phyloP scores from a whole-genome alignment of 2,329 filamentous ascomycete species.

The Nemania bipapillata region DNA sequence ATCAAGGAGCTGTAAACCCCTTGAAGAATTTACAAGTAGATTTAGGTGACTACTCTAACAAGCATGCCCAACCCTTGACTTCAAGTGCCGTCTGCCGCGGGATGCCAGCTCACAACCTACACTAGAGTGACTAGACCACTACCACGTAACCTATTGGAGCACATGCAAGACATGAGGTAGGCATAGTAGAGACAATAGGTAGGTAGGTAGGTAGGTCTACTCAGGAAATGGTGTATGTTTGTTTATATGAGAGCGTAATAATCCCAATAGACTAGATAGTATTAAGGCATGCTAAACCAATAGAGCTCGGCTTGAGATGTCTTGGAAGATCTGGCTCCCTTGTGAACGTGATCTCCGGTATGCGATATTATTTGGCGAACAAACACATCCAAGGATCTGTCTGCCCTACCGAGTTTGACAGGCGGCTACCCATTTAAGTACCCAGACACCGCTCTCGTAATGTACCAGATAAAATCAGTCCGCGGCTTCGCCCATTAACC shows the following conservation, averaged over 20 bases:
- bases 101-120: slow-evolving; percentile 31
- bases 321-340: neutral
- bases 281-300: slow-evolving; percentile 20
- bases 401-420: neutral
- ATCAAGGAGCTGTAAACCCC: slow-evolving; percentile 1
- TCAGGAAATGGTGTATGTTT: slow-evolving; percentile 2
- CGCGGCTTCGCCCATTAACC: slow-evolving; percentile 2
- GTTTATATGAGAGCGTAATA: slow-evolving; percentile 1
- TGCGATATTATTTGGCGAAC: neutral
- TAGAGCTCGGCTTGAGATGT: slow-evolving; percentile 10
- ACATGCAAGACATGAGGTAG: slow-evolving; percentile 27
- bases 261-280: slow-evolving; percentile 8
- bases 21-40: slow-evolving; percentile 9
- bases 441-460: neutral
- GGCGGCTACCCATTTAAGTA: slow-evolving; percentile 13
- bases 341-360: slow-evolving; percentile 9
- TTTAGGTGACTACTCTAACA: slow-evolving; percentile 19
- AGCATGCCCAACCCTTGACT: slow-evolving; percentile 15
- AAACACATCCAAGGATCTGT: neutral
- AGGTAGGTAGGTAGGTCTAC: slow-evolving; percentile 8
- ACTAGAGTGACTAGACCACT: neutral
- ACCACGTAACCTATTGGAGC: slow-evolving; percentile 19
- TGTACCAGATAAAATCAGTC: neutral
- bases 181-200: neutral
- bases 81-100: slow-evolving; percentile 9